A percentile compares a stretch with the other conserved stretches of the same genome.
phyloP scores from a whole-genome alignment of 306 rosid species.

The Ziziphus jujuba region DNA sequence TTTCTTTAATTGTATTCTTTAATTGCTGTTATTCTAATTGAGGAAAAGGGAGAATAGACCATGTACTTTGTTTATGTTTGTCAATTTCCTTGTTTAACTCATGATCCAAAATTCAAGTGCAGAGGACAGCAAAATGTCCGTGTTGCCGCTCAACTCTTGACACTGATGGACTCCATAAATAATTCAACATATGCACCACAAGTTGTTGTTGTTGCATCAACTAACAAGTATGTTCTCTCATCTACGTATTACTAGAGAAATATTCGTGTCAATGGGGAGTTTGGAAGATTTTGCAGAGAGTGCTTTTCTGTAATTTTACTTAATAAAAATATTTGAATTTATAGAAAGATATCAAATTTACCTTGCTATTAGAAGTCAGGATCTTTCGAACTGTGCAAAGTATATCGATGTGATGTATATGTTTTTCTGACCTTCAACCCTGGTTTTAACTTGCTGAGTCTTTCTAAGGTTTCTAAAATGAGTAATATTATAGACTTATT shows the following conservation, averaged over 20 bases:
- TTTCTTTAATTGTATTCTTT: neutral
- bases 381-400: neutral
- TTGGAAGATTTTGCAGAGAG: neutral
- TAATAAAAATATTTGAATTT: neutral
- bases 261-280: neutral
- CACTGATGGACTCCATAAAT: conserved; percentile 69
- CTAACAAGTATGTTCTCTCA: conserved; percentile 61
- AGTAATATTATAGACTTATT: too few relatives aligned
- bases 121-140: conserved; percentile 85
- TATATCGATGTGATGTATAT: neutral
- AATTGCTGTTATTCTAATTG: neutral
- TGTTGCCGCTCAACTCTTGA: conserved; percentile 69
- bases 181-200: conserved; percentile 47
- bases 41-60: neutral
- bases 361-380: neutral
- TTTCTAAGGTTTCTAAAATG: neutral
- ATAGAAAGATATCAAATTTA: neutral
- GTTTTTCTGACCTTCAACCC: neutral
- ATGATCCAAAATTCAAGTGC: conserved; percentile 26
- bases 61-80: neutral
- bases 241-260: neutral
- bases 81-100: neutral
- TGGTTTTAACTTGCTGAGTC: neutral
- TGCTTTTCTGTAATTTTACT: neutral
- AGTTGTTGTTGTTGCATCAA: conserved; percentile 84